phyloP scores from a whole-genome alignment of 345 rosid genomes.

The Litchi chinensis region DNA sequence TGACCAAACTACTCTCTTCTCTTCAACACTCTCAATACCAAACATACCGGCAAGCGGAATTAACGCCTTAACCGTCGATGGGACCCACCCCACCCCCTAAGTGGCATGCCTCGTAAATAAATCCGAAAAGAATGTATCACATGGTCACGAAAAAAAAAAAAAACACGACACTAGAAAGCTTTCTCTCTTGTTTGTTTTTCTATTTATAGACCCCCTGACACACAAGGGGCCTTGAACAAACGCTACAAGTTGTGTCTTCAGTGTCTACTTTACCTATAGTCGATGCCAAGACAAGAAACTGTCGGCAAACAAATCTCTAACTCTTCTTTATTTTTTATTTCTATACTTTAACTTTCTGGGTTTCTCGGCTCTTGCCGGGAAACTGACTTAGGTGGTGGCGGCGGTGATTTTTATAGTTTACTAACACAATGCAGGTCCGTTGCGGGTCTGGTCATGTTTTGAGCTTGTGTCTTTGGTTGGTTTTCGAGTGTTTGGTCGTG shows the following conservation, averaged over 20 bases:
- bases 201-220: constrained; percentile 22
- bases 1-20: constrained; percentile 32
- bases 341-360: constrained; percentile 6
- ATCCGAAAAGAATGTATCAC: neutral
- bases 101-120: constrained; percentile 60
- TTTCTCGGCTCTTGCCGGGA: constrained; percentile 18
- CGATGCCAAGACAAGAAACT: constrained; percentile 14
- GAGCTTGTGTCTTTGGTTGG: constrained; percentile 18
- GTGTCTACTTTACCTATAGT: neutral
- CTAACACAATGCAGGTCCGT: constrained; percentile 44
- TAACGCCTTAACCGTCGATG: constrained; percentile 77
- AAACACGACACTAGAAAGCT: neutral
- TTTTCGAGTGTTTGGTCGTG: constrained; percentile 22
- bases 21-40: neutral
- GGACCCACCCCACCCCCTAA: constrained; percentile 37
- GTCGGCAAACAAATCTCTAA: constrained; percentile 31
- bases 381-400: constrained; percentile 7
- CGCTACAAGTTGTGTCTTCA: neutral
- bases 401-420: neutral
- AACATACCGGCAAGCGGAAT: constrained; percentile 47
- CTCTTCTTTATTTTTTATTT: neutral
- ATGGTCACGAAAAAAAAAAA: constrained; percentile 10
- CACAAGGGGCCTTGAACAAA: constrained; percentile 8
- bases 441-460: constrained; percentile 16
- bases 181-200: constrained; percentile 3